phyloP scores from a whole-genome alignment of 2,329 filamentous ascomycete genomes.

The Phaeosphaeria sp. region DNA sequence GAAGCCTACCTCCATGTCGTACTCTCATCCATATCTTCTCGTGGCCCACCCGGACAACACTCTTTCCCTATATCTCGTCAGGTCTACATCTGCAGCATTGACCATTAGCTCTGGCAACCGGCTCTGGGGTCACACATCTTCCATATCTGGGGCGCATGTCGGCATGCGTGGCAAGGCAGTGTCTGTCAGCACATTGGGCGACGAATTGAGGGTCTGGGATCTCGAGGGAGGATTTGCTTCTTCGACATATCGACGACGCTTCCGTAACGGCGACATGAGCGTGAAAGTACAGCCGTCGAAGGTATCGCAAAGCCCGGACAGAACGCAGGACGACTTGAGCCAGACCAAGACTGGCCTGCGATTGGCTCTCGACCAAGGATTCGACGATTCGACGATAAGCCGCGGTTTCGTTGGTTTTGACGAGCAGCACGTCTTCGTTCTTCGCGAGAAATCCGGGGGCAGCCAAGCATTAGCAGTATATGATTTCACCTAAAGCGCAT shows the following conservation, averaged over 20 bases:
- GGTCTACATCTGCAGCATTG: conserved; percentile 70
- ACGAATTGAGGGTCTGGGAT: conserved; percentile 79
- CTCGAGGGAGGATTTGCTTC: conserved; percentile 73
- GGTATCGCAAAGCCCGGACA: conserved; percentile 15
- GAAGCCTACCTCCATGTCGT: conserved; percentile 60
- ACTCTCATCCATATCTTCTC: conserved; percentile 81
- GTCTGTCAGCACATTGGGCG: conserved; percentile 82
- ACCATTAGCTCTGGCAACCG: conserved; percentile 75
- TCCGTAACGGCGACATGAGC: conserved; percentile 57
- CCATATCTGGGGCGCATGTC: conserved; percentile 84
- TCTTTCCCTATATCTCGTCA: conserved; percentile 80
- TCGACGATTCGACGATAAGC: conserved; percentile 53
- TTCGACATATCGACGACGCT: conserved; percentile 48
- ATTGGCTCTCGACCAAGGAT: conserved; percentile 42
- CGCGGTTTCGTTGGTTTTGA: conserved; percentile 83
- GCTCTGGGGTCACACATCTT: conserved; percentile 91
- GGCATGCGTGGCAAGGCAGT: conserved; percentile 86
- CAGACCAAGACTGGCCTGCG: conserved; percentile 39
- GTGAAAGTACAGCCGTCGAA: conserved; percentile 59
- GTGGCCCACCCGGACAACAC: conserved; percentile 88
- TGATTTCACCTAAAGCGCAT: conserved; percentile 72
- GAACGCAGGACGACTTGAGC: conserved; percentile 29
- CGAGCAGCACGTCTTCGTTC: conserved; percentile 87
- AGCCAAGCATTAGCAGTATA: conserved; percentile 81
- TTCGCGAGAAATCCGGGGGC: conserved; percentile 73